Base-by-base conservation (phyloP, 306 rosid species). In the Sphenostylis stenocarpa region DNA sequence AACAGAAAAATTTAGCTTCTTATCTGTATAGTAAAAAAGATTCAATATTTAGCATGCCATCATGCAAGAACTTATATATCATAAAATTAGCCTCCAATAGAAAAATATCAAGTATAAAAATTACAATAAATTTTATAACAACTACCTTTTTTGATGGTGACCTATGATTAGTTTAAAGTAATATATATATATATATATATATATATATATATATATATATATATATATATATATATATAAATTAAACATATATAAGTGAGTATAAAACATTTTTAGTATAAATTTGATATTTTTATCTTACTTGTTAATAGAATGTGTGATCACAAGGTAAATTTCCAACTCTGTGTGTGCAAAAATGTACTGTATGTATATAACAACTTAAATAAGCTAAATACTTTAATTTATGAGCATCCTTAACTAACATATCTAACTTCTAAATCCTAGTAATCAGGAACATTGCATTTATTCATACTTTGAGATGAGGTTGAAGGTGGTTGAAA, bases 401-500 rank as follows among this genome's bases (percentile, higher is more conserved):
- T 60, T 29, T 28, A 58, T 15, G 20, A 26, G 65, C 43, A 60
- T 60, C 4, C 9, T 3, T 56, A 56, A 24, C 17, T 11, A 24
- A 57, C 66, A 60, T 62, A n/a, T 33, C 7, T 33, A 6, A 34
- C 4, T 15, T 2, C 3, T 9, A 16, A n/a, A 62, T 8, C 44
- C 45, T 62, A 38, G 0, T 38, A 62, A 62, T 33, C 17, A 62
- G 1, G 0, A 34, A 62, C 28, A 4, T 4, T 62, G 68, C 67
- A 62, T 16, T 61, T 7, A 62, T 62, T 2, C 10, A 24, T 73
- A 23, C 98, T 86, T 78, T 90, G 87, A 65, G 93, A 66, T 24
- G 86, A 66, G 77, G 47, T 67, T 16, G 93, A 49, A 67, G 60
- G 79, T 7, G 90, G 86, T 17, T 79, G 45, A 74, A 79, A 83